A percentile compares a stretch with the other conserved stretches of the same genome.
These are phyloP conservation scores for Amphibolis antarctica DNA, from an alignment of 106 monocot species.

Conservation along the genomic window DNA sequence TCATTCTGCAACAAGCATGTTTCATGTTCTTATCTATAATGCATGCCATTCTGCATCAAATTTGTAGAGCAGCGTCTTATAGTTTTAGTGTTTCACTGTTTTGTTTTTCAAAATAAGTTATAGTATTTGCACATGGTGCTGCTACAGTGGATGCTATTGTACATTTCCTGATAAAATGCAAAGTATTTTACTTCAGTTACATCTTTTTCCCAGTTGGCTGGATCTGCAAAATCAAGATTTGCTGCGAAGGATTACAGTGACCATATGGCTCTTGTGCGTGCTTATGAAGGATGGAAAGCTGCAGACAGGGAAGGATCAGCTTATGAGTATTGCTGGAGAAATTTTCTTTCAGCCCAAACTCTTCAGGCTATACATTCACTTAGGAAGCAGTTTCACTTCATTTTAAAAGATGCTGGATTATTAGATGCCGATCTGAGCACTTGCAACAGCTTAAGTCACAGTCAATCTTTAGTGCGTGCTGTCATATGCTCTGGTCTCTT, in stretches of 20 bases:
- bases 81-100: too few species aligned
- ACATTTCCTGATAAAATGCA: not conserved
- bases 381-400: conserved; percentile 82
- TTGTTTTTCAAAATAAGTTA: too few species aligned
- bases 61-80: too few species aligned
- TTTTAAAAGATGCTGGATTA: conserved; percentile 78
- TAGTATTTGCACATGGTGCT: too few species aligned
- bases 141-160: not conserved
- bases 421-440: conserved; percentile 41
- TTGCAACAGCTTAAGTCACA: conserved; percentile 81
- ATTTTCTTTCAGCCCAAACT: conserved; percentile 95
- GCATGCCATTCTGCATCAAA: too few species aligned
- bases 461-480: conserved; percentile 89
- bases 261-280: conserved; percentile 98
- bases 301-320: conserved; percentile 95
- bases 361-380: conserved; percentile 96
- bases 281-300: conserved; percentile 97
- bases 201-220: conserved; percentile 55
- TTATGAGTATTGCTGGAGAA: conserved; percentile 98
- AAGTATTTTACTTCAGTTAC: not conserved
- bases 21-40: too few species aligned
- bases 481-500: conserved; percentile 95
- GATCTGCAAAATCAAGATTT: conserved; percentile 96
- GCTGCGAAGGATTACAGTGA: conserved; percentile 99
- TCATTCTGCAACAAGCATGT: too few species aligned